Evolutionary conservation across 441 rosid genomes (phyloP).

Genomic region (Cnidoscolus chayamansa): DNA sequence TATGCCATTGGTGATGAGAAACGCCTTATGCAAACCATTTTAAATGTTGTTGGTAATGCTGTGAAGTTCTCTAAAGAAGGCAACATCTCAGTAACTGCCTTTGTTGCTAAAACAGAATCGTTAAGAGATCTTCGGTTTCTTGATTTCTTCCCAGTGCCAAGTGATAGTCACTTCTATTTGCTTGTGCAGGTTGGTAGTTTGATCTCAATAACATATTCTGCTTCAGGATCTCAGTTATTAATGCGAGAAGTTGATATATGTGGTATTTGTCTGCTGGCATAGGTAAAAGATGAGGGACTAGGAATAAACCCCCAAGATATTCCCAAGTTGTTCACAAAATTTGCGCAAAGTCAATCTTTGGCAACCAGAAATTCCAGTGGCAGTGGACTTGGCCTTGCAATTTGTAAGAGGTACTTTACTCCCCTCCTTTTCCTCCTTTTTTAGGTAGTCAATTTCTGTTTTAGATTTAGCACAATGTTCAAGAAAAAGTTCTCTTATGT

Average conservation of each 20-base stretch:
- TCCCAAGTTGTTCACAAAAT: constrained; percentile 82
- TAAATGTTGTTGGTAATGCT: constrained; percentile 90
- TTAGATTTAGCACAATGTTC: background rate
- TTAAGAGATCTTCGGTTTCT: constrained; percentile 59
- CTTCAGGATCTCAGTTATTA: constrained; percentile 1
- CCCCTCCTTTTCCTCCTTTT: background rate
- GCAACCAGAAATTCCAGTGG: constrained; percentile 69
- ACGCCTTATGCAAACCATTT: constrained; percentile 76
- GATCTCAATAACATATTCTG: constrained; percentile 12
- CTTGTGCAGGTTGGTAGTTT: constrained; percentile 75
- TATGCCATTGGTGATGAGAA: constrained; percentile 88
- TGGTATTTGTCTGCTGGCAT: constrained; percentile 24
- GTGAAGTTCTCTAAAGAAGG: constrained; percentile 95
- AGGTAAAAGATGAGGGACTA: constrained; percentile 89
- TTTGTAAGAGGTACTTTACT: constrained; percentile 76
- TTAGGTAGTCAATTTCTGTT: background rate
- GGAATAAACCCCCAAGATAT: constrained; percentile 86
- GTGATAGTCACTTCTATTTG: constrained; percentile 75
- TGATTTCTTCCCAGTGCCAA: constrained; percentile 53
- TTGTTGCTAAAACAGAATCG: constrained; percentile 67
- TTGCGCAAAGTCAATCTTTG: constrained; percentile 71
- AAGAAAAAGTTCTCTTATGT: background rate
- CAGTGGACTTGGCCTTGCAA: constrained; percentile 98
- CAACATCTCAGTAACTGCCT: constrained; percentile 58
- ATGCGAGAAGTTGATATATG: constrained; percentile 14